A percentile compares a stretch with the other conserved stretches of the same genome.
Conservation (phyloP, 768 basidiomycete genomes). For the Strobilomyces confusus region DNA sequence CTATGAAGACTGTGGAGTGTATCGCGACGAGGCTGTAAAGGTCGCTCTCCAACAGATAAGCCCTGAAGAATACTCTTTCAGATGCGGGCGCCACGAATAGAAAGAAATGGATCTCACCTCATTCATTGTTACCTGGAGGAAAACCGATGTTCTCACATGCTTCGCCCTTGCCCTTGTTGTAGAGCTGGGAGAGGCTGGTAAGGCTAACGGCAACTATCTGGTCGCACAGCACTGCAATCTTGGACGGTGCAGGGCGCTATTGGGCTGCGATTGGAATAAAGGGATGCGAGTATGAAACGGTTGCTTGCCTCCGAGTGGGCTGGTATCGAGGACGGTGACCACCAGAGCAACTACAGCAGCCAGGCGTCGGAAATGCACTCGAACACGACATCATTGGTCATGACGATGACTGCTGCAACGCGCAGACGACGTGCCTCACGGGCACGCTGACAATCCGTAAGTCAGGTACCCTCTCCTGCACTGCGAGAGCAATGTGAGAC, state of each 20-base stretch:
- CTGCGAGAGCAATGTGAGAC: not conserved
- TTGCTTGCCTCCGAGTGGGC: too few relatives aligned
- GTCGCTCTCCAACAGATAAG: conserved; percentile 36
- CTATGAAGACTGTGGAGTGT: conserved; percentile 31
- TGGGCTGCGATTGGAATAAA: too few relatives aligned
- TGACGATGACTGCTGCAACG: conserved; percentile 19
- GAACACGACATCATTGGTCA: not conserved
- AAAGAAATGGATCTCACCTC: conserved; percentile 27
- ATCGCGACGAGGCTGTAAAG: conserved; percentile 25
- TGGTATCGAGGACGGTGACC: too few relatives aligned
- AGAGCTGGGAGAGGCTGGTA: too few relatives aligned
- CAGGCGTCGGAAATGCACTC: too few relatives aligned
- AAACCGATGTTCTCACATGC: conserved; percentile 27
- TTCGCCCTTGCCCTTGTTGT: too few relatives aligned
- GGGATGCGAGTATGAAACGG: too few relatives aligned
- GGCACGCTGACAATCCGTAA: not conserved
- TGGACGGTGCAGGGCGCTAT: conserved; percentile 22
- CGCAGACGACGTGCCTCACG: not conserved
- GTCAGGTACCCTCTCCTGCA: not conserved
- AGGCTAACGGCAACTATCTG: conserved; percentile 41
- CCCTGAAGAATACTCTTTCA: conserved; percentile 22
- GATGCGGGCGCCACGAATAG: not conserved
- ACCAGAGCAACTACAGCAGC: too few relatives aligned
- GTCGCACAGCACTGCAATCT: conserved; percentile 20
- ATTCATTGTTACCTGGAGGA: conserved; percentile 21